Evolutionary conservation across 371 early-diverging fungal genomes (phyloP).

Genomic region (Saksenaea vasiformis): DNA sequence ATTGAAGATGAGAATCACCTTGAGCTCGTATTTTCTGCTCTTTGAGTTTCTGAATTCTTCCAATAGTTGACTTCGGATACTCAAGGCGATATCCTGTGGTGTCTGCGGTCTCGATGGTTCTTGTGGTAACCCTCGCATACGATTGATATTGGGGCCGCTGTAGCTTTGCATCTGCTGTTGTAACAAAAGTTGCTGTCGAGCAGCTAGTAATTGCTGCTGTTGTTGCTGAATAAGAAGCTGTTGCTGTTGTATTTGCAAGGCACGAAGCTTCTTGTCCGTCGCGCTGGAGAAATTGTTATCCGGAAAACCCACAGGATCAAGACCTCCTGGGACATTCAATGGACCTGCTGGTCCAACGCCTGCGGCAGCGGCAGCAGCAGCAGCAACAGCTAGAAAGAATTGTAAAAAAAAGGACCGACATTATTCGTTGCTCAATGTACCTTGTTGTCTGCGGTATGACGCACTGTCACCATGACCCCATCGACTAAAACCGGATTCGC

Average conservation of each 20-base stretch:
- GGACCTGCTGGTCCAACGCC: slow-evolving; percentile 31
- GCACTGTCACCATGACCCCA: slow-evolving; percentile 9
- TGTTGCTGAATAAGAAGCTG: slow-evolving; percentile 51
- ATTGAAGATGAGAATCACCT: slow-evolving; percentile 34
- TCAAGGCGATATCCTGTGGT: slow-evolving; percentile 42
- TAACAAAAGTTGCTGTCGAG: slow-evolving; percentile 50
- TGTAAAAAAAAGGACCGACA: slow-evolving; percentile 11
- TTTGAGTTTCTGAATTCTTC: slow-evolving; percentile 96
- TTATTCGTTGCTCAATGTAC: slow-evolving; percentile 14
- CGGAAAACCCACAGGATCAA: slow-evolving; percentile 26
- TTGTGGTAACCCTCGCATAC: slow-evolving; percentile 1
- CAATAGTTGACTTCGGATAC: slow-evolving; percentile 78
- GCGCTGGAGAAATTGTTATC: slow-evolving; percentile 21
- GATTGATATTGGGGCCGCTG: not conserved
- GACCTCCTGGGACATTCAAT: slow-evolving; percentile 34
- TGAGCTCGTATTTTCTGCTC: slow-evolving; percentile 90
- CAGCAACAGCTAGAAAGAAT: not conserved
- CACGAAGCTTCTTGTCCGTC: slow-evolving; percentile 55
- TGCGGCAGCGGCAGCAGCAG: slow-evolving; percentile 18
- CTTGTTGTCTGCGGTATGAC: slow-evolving; percentile 12
- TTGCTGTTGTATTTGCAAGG: slow-evolving; percentile 55
- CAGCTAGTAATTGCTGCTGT: slow-evolving; percentile 53
- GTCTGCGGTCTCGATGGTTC: slow-evolving; percentile 9
- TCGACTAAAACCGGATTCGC: slow-evolving; percentile 5
- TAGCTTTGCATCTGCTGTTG: slow-evolving; percentile 56